Evolutionary conservation across 305 asterid genomes (phyloP), one percentile per base, ranked within the genome.

Genomic region (Solanum hybrid): DNA sequence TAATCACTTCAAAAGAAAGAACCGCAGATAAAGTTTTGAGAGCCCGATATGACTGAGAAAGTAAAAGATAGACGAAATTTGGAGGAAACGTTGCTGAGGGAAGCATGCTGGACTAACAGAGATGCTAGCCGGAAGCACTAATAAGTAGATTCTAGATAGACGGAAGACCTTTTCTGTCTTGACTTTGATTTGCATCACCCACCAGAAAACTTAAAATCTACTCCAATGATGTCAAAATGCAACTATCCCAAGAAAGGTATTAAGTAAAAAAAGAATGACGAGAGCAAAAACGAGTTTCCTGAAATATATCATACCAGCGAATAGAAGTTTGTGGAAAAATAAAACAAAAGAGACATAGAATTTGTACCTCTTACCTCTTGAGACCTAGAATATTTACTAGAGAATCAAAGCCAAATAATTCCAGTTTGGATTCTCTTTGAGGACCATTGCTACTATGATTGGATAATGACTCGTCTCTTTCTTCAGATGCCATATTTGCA

Each of bases 361-460:
- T 83, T 41, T 86, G 79, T 89, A 92, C 31, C 87, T 29, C 92
- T 82, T 94, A 97, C 99, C 98, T 96, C 93, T 96, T 97, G 90
- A 97, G 99, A 91, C 99, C 99, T 92, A 96, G 93, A 90, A 96
- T 97, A 92, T 96, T 96, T 88, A 97, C 99, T 17, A 97, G 99
- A 32, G 99, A 97, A 91, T 97, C 99, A 90, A 97, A 96, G 89
- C 99, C 99, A 95, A 97, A 97, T 90, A 97, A 92, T 94, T 96
- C 99, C 97, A 97, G 93, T 93, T 96, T 96, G 90, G 99, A 97
- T 89, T 96, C 98, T 33, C 75, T 89, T 79, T 93, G 96, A 84
- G 95, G 87, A 88, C 95, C 97, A 90, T 94, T 95, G 88, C 89
- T 91, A 86, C 91, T 93, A 91, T 94, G 96, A 85, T 92, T 91